Base-by-base conservation (phyloP, 345 rosid species). In the Gynandropsis gynandra region DNA sequence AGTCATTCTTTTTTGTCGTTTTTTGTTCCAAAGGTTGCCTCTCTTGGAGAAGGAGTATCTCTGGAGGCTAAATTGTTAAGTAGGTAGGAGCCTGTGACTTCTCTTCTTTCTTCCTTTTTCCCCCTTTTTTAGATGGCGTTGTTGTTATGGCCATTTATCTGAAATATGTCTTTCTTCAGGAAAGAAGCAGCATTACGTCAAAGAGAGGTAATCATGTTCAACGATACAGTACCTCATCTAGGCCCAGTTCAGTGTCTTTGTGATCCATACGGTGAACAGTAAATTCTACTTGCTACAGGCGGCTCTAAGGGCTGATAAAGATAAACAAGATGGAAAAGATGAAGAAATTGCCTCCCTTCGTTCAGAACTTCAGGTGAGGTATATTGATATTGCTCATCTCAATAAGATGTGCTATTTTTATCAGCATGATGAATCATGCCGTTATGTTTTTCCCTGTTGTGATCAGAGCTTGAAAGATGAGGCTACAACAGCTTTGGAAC, bases 31-130 rank as follows among this genome's bases (percentile, higher is more conserved):
- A 52, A 92, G 99, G 99, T 88, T 68, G 97, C 97, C 43, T 74
- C 89, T 38, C 81, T 93, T 66, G 99, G 99, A 55, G 99, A 85
- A 66, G 97, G 99, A 69, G 84, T 81, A 39, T 92, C 98, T 46
- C 70, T 92, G 46, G 98, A 87, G 79, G 95, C 97, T 39, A 87
- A 87, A 76, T 58, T 85, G 66, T 66, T 92, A 73, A 87, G 78
- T 80, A 79, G 98, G 98, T 82, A 55, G 63, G 65, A 56, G 18
- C 56, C 8, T 29, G 31, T 59, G 39, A 40, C 64, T 58, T 64
- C 52, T 27, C 34, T 34, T 60, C 19, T 66, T 24, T 50, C 61
- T 19, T 48, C 32, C 43, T 47, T 17, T 48, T 27, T 49, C 50
- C 60, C 34, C 47, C 36, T 64, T 65, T 21, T 47, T 16, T 15